Conservation (phyloP, 2,329 filamentous ascomycete species). For the Xylariales sp. region DNA sequence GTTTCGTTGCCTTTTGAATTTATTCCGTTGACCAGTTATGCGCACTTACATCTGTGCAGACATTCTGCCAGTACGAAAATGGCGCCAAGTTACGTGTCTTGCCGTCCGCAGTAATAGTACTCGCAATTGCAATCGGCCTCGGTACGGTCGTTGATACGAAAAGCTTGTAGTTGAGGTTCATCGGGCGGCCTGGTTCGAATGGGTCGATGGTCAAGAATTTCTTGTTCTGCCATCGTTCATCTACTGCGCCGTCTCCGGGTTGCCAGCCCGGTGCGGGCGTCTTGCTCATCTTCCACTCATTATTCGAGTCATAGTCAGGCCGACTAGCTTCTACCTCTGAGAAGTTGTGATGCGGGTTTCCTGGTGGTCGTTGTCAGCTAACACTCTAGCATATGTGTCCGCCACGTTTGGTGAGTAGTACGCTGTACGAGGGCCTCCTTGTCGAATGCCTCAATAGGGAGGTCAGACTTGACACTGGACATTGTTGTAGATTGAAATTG, state of each 20-base stretch:
- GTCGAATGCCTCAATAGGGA: constrained; percentile 16
- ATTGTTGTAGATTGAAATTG: too few relatives aligned
- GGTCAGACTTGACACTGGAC: too few relatives aligned
- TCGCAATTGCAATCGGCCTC: constrained; percentile 1
- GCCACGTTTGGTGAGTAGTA: too few relatives aligned
- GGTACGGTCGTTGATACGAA: constrained; percentile 1
- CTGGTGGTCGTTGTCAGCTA: too few relatives aligned
- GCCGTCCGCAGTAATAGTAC: constrained; percentile 2
- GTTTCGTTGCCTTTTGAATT: neutral
- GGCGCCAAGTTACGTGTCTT: constrained; percentile 1
- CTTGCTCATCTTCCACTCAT: constrained; percentile 5
- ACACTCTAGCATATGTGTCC: too few relatives aligned
- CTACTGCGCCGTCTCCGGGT: constrained; percentile 5
- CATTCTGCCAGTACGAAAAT: constrained; percentile 3
- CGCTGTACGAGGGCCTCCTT: constrained; percentile 17
- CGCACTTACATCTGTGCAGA: neutral
- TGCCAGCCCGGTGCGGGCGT: constrained; percentile 7
- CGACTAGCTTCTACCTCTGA: constrained; percentile 9
- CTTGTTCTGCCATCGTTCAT: constrained; percentile 5
- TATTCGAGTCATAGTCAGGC: constrained; percentile 2
- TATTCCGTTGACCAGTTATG: too few relatives aligned
- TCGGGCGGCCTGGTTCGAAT: constrained; percentile 6
- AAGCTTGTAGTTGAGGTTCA: constrained; percentile 14
- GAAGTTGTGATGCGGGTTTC: constrained; percentile 13
- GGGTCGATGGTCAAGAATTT: constrained; percentile 7